Conservation (phyloP, 176 grass and related monocot genomes). For the Chrysopogon serrulatus region DNA sequence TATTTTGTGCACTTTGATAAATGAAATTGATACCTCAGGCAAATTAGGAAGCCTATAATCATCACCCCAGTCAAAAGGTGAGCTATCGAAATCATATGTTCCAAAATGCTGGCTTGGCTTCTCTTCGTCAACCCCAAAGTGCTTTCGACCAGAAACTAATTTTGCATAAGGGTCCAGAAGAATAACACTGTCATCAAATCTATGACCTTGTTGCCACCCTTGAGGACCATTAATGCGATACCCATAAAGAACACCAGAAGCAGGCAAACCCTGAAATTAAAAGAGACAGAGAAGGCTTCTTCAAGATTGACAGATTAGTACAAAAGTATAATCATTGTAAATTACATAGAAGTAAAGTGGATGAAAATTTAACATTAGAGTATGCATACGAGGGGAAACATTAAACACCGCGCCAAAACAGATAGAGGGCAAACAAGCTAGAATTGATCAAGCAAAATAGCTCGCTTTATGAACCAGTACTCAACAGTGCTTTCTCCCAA, state of each 20-base stretch:
- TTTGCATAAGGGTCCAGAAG: slow-evolving; percentile 97
- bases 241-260: slow-evolving; percentile 77
- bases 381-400: not conserved
- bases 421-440: not conserved
- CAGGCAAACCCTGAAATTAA: slow-evolving; percentile 69
- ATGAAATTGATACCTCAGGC: slow-evolving; percentile 68
- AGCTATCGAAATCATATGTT: slow-evolving; percentile 80
- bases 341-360: slow-evolving; percentile 22
- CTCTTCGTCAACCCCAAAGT: slow-evolving; percentile 55
- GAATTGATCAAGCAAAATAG: slow-evolving; percentile 7
- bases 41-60: slow-evolving; percentile 78
- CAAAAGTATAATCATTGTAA: not conserved
- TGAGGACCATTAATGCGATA: slow-evolving; percentile 81
- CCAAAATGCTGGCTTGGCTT: slow-evolving; percentile 55
- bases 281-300: not conserved
- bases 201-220: slow-evolving; percentile 70
- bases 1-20: slow-evolving; percentile 8
- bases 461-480: not conserved
- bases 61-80: slow-evolving; percentile 89
- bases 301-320: not conserved
- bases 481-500: not conserved
- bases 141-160: slow-evolving; percentile 78
- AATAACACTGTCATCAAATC: slow-evolving; percentile 75
- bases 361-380: not conserved
- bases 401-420: slow-evolving; percentile 9